These are phyloP conservation scores for Coniochaeta ligniaria DNA, from an alignment of 2,329 filamentous ascomycete species.

Conservation along the genomic window DNA sequence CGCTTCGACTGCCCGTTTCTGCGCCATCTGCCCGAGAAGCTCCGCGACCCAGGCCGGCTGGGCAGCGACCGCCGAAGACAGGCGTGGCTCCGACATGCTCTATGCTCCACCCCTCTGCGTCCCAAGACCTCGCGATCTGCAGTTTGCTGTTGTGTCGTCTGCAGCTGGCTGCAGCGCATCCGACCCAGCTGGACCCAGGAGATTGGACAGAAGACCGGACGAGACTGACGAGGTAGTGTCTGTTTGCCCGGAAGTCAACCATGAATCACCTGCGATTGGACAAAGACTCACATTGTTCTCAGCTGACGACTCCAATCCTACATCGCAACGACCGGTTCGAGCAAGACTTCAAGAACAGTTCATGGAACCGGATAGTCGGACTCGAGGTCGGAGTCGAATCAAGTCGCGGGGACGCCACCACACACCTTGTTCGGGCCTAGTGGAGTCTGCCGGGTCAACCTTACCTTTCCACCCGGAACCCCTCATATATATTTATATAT, in stretches of 20 bases:
- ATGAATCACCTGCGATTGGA: not conserved
- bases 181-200: not conserved
- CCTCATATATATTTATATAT: no score
- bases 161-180: not conserved
- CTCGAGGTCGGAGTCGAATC: not conserved
- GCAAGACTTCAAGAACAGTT: not conserved
- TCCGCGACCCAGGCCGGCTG: not conserved
- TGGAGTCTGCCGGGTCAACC: not conserved
- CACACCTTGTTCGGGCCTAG: not conserved
- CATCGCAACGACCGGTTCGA: not conserved
- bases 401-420: not conserved
- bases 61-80: not conserved
- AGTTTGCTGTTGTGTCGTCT: not conserved
- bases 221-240: not conserved
- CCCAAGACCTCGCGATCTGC: not conserved
- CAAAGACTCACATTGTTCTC: not conserved
- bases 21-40: not conserved
- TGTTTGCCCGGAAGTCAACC: not conserved
- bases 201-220: not conserved
- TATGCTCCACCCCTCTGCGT: not conserved
- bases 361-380: not conserved
- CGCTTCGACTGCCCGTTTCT: not conserved
- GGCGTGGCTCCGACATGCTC: not conserved
- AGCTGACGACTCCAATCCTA: not conserved
- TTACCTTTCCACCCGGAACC: not conserved